phyloP scores from a whole-genome alignment of 2,329 filamentous ascomycete species.

The Dothistroma pini region DNA sequence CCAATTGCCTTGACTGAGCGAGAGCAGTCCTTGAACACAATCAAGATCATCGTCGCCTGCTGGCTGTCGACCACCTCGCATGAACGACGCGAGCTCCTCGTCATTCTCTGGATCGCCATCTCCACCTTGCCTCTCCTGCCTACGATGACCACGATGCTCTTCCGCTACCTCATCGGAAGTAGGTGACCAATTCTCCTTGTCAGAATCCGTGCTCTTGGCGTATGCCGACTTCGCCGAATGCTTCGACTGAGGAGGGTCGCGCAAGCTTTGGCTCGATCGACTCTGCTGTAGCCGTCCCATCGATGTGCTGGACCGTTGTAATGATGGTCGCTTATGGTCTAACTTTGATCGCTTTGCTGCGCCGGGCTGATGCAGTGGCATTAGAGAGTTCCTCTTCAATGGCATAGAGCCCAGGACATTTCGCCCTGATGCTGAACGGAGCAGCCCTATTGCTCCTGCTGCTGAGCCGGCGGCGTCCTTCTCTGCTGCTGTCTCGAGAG shows the following conservation, averaged over 20 bases:
- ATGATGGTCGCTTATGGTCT: slow-evolving; percentile 35
- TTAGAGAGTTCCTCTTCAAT: slow-evolving; percentile 61
- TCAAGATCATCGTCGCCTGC: slow-evolving; percentile 65
- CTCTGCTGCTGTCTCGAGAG: slow-evolving; percentile 75
- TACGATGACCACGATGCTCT: background rate
- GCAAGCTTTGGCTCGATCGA: slow-evolving; percentile 3
- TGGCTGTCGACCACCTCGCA: slow-evolving; percentile 53
- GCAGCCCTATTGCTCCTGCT: slow-evolving; percentile 73
- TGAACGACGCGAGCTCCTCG: slow-evolving; percentile 69
- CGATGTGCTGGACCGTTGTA: slow-evolving; percentile 32
- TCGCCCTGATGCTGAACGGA: slow-evolving; percentile 66
- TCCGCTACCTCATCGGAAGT: slow-evolving; percentile 15
- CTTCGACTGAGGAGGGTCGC: slow-evolving; percentile 26
- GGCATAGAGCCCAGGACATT: slow-evolving; percentile 51
- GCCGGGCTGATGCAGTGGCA: slow-evolving; percentile 20
- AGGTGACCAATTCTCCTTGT: slow-evolving; percentile 90
- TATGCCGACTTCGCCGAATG: slow-evolving; percentile 38
- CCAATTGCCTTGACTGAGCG: slow-evolving; percentile 91
- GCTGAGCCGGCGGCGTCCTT: slow-evolving; percentile 76
- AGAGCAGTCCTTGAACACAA: slow-evolving; percentile 83
- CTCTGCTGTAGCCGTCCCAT: slow-evolving; percentile 31
- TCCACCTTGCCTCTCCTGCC: slow-evolving; percentile 2
- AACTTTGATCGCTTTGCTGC: slow-evolving; percentile 46
- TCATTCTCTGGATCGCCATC: slow-evolving; percentile 47
- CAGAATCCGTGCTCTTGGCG: slow-evolving; percentile 67